Evolutionary conservation across 2,329 filamentous ascomycete genomes (phyloP).

Genomic region (Pezicula carpinea): DNA sequence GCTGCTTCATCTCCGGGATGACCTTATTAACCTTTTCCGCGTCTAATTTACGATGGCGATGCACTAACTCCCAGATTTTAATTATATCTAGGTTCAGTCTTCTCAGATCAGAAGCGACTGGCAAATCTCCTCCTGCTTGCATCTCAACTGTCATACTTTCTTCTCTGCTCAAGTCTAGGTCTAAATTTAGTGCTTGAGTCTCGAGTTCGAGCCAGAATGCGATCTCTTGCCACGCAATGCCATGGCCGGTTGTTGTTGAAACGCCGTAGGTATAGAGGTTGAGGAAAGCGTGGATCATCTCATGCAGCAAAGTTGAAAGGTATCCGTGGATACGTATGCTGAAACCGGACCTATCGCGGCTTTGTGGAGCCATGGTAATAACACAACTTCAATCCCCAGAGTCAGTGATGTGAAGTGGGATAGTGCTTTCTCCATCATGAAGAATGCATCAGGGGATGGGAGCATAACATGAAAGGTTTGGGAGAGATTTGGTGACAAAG

Average conservation of each 20-base stretch:
- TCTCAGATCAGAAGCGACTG: not conserved
- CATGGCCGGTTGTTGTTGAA: not conserved
- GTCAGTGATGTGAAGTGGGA: too few species aligned
- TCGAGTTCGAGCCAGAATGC: not conserved
- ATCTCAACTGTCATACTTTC: not conserved
- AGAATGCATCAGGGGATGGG: too few species aligned
- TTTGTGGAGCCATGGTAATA: too few species aligned
- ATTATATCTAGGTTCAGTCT: not conserved
- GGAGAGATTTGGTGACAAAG: too few species aligned
- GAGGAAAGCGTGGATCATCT: conserved; percentile 7
- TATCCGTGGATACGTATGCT: not conserved
- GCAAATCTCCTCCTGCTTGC: not conserved
- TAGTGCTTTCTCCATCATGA: too few species aligned
- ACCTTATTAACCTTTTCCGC: not conserved
- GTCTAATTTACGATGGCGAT: not conserved
- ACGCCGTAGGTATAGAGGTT: not conserved
- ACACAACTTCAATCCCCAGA: too few species aligned
- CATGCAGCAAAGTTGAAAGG: conserved; percentile 5
- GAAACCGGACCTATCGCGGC: too few species aligned
- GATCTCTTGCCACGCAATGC: not conserved
- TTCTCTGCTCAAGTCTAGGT: not conserved
- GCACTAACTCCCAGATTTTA: not conserved
- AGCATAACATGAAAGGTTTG: too few species aligned
- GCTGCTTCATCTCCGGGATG: not conserved
- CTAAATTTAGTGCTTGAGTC: not conserved